phyloP scores from a whole-genome alignment of 1,284 basidiomycete genomes.

The Peniophora sp. region DNA sequence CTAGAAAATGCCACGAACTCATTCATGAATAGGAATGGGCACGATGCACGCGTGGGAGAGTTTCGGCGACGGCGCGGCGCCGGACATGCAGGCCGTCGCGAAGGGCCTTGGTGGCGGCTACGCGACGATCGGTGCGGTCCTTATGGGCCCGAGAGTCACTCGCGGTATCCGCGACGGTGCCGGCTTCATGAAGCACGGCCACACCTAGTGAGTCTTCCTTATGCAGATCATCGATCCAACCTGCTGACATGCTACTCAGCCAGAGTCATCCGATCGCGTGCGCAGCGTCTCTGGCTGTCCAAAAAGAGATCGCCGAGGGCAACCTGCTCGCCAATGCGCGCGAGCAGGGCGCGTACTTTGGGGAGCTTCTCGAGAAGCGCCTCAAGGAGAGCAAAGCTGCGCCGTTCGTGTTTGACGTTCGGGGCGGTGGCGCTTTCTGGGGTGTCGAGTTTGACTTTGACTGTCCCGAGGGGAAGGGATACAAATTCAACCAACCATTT shows the following conservation, averaged over 20 bases:
- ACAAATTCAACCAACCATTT: constrained; percentile 46
- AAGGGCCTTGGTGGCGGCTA: constrained; percentile 86
- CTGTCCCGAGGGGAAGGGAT: constrained; percentile 30
- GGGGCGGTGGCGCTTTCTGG: constrained; percentile 78
- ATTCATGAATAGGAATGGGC: constrained; percentile 63
- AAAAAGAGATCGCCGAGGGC: constrained; percentile 61
- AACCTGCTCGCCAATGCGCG: constrained; percentile 63
- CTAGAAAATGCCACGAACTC: neutral
- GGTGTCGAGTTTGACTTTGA: constrained; percentile 72
- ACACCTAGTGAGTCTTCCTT: constrained; percentile 55
- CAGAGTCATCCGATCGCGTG: constrained; percentile 69
- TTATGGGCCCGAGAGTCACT: constrained; percentile 67
- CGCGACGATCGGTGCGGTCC: constrained; percentile 73
- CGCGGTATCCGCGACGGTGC: constrained; percentile 57
- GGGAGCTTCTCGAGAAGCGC: constrained; percentile 43
- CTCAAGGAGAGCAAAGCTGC: constrained; percentile 48
- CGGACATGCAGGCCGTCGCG: constrained; percentile 80
- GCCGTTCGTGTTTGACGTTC: constrained; percentile 65
- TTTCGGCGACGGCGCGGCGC: constrained; percentile 65
- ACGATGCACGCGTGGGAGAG: constrained; percentile 82
- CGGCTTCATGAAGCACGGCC: constrained; percentile 76
- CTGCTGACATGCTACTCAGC: too few relatives aligned
- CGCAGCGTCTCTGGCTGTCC: constrained; percentile 74
- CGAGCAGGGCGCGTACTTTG: constrained; percentile 54
- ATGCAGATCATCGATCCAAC: too few relatives aligned